phyloP scores from a whole-genome alignment of 2,329 filamentous ascomycete genomes.

The Neopestalotiopsis clavispora region DNA sequence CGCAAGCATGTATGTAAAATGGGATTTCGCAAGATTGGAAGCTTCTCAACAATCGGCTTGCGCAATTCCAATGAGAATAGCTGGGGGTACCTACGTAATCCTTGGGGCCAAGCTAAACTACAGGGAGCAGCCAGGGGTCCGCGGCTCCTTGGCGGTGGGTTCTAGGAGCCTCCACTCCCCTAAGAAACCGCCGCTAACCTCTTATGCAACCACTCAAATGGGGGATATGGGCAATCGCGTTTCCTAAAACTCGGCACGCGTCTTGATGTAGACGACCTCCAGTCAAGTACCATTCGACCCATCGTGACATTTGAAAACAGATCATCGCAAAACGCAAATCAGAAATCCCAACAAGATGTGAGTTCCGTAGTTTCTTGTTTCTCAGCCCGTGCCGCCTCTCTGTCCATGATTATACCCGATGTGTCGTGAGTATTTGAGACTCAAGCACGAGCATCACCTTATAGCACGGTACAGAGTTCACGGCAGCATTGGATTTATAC shows the following conservation, averaged over 20 bases:
- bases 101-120: constrained; percentile 1
- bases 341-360: too few species aligned
- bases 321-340: too few species aligned
- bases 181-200: background rate
- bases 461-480: too few species aligned
- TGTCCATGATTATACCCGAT: too few species aligned
- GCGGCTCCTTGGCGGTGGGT: background rate
- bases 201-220: constrained; percentile 11
- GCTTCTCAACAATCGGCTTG: background rate
- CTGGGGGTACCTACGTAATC: constrained; percentile 13
- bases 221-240: constrained; percentile 16
- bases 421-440: too few species aligned
- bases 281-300: too few species aligned
- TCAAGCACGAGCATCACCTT: too few species aligned
- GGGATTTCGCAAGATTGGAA: background rate
- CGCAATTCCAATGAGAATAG: background rate
- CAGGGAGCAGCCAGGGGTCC: constrained; percentile 5
- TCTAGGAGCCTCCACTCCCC: background rate
- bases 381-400: too few species aligned
- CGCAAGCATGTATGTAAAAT: constrained; percentile 2
- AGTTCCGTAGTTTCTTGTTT: too few species aligned
- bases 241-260: constrained; percentile 16
- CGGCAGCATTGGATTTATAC: too few species aligned
- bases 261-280: constrained; percentile 8
- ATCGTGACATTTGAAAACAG: too few species aligned